Base-by-base conservation (phyloP, 352 stramenopile genomes). In the Pythium scleroteichum region DNA sequence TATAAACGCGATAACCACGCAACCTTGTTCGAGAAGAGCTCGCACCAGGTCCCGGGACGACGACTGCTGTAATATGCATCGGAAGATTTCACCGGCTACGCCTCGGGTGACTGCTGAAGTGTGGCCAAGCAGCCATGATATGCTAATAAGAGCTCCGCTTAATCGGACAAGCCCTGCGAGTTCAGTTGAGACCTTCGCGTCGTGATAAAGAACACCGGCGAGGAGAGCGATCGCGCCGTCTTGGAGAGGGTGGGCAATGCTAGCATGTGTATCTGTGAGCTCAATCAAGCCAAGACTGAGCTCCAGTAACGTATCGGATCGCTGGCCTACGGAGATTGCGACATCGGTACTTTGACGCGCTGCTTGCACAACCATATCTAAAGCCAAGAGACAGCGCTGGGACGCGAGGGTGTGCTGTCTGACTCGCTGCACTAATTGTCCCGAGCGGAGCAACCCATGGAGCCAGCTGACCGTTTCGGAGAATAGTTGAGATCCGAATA, bases 401-500 rank as follows among this genome's bases (percentile, higher is more conserved):
- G 5, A 5, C 10, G 39, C 39, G 2, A 12, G 12, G 24, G 7
- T 39, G 10, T 29, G 39, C 7, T 12, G 35, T 5, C 1, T 3
- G 3, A 10, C 7, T 44, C 42, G 48, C 1, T 22, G 27, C 6
- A 13, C 38, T 4, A 13, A 5, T 44, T n/a, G 38, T 7, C 42
- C 6, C 38, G 24, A 17, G 14, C 9, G n/a, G 3, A n/a, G n/a
- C 35, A 69, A 77, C 59, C 80, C 82, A 20, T 78, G 73, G 26
- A 96, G 59, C 72, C 79, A 90, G 54, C 75, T 90, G 24, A 96
- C 71, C n/a, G 58, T 38, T 13, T 62, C 39, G 22, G 12, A n/a
- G 56, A 85, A 91, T 19, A 87, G 60, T 6, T 79, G 85, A 0
- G 84, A 94, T 9, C 66, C 55, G 1, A 92, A 55, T 14, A 96